Conservation (phyloP, 345 rosid species). For the Boechera divaricarpa region DNA sequence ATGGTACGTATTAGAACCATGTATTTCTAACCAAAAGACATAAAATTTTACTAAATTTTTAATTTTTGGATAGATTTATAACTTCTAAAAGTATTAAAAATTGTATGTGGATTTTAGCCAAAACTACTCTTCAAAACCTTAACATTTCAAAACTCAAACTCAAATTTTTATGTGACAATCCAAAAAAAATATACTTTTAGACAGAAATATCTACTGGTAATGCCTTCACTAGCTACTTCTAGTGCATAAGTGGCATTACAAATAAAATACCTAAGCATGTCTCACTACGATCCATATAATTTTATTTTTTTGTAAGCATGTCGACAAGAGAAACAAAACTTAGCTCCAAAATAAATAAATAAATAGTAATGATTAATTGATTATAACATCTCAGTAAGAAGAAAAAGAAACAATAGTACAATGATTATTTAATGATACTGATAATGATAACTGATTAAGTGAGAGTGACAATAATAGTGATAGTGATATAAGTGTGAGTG, state of each 20-base stretch:
- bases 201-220: no score
- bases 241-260: not conserved
- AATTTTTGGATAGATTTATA: not conserved
- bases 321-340: constrained; percentile 45
- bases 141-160: not conserved
- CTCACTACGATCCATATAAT: constrained; percentile 11
- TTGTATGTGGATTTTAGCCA: not conserved
- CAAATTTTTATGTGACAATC: not conserved
- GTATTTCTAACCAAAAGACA: not conserved
- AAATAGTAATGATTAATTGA: constrained; percentile 22
- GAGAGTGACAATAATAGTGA: not conserved
- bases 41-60: not conserved
- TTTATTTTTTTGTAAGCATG: constrained; percentile 13
- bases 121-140: not conserved
- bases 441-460: not conserved
- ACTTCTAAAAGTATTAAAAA: not conserved
- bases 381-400: not conserved
- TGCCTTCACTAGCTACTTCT: not conserved
- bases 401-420: constrained; percentile 13
- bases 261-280: not conserved
- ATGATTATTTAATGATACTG: constrained; percentile 33
- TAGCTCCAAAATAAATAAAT: not conserved
- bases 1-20: not conserved
- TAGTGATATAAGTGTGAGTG: constrained; percentile 11
- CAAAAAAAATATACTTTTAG: not conserved